Base-by-base conservation (phyloP, 345 rosid species). In the Eucalyptus sp. region DNA sequence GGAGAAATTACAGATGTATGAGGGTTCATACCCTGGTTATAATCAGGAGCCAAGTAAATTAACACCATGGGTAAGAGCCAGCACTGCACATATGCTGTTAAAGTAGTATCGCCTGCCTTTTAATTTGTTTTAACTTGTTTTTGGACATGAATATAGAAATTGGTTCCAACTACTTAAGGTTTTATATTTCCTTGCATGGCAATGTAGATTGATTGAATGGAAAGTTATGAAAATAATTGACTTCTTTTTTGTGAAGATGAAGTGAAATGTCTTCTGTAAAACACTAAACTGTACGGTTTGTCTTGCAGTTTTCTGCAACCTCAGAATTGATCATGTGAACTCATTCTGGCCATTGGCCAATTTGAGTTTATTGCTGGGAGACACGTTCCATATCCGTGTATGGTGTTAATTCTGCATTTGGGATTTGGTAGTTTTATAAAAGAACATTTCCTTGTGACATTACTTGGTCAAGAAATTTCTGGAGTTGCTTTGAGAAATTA, bases 1-100 rank as follows among this genome's bases (percentile, higher is more conserved):
- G 91, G 97, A 94, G 84, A 96, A 93, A 89, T 88, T 97, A 86
- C 93, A 94, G n/a, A 94, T 94, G 89, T 94, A 95, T 83, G 99
- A 96, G 93, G 96, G 93, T 18, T 90, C 96, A 50, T 92, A 90
- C 90, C 95, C 92, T 88, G 95, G 94, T 49, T 96, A 97, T 95
- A 93, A 90, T 91, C 94, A 91, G 86, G 96, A 92, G 88, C 95
- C 94, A 37, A 89, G 93, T 88, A 96, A 96, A 90, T 87, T 96
- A 92, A 90, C 90, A 88, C 95, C 97, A 89, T 96, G 97, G 99
- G 99, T 96, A 94, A 71, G 89, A 50, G 71, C 84, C 89, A 43
- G 50, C 87, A 48, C 56, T 22, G 7, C n/a, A 4, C 24, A 5
- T 43, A 76, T 76, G 48, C 43, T 41, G 24, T 76, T 76, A 41